Base-by-base conservation (phyloP, 495 filamentous ascomycete genomes). In the Delitschia confertaspora region DNA sequence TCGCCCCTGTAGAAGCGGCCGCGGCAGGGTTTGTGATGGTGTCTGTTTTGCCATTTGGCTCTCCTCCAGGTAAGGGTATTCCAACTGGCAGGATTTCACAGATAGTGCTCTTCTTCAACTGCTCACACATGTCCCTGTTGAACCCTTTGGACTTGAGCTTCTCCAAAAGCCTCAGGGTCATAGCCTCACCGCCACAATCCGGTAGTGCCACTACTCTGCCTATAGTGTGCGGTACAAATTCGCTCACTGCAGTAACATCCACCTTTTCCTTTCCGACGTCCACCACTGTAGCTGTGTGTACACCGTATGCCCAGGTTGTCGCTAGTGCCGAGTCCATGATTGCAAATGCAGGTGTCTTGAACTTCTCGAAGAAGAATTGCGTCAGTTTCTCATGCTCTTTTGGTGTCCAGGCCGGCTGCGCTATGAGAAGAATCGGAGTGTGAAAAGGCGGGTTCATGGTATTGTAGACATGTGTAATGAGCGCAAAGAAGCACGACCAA, bases 331-430 rank as follows among this genome's bases (percentile, higher is more conserved):
- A 76, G 61, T 96, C 82, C 69, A 96, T 80, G 27, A 95, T 62
- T 39, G 76, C 83, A 38, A 98, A 82, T 0, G 82, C 87, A 0
- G 91, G 91, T 1, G 82, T 86, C 68, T 91, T 94, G 60, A 94
- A 94, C 64, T 88, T 88, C 63, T 96, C 91, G 53, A 98, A 98
- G 49, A 95, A 74, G 65, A 95, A 98, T 43, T 85, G 83, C 3
- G 88, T 81, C 26, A 96, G 74, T 8, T 67, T 68, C 62, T 95
- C 87, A 55, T 80, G 79, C 60, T 95, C 85, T 34, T 79, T 75
- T 4, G 78, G 72, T 7, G 85, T 85, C 85, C 93, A 98, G 33
- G 76, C 76, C 0, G 91, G 91, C 35, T 91, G 79, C 10, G 80
- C 66, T 57, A 98, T 80, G 41, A 98, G 71, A 50, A 98, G 68